Evolutionary conservation across 495 filamentous ascomycete genomes (phyloP).

Genomic region (Daldinia concentrica): DNA sequence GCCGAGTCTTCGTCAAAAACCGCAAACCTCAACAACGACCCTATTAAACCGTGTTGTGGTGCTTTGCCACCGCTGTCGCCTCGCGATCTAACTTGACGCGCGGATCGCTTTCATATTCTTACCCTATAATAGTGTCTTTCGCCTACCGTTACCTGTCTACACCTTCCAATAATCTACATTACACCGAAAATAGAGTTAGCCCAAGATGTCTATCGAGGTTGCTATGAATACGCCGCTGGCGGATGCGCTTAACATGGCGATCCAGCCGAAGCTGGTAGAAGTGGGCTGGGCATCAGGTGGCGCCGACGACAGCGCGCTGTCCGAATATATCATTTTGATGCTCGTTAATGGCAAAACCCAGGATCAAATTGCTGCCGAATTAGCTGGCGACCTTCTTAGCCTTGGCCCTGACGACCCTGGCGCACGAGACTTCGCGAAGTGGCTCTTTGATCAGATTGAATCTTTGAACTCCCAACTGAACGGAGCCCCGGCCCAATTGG

Average conservation of each 20-base stretch:
- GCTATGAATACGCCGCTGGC: constrained; percentile 79
- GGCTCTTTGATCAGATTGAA: constrained; percentile 89
- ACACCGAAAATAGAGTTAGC: background rate
- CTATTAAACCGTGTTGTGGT: constrained; percentile 9
- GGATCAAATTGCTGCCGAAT: constrained; percentile 86
- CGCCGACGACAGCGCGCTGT: constrained; percentile 81
- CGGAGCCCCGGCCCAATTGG: constrained; percentile 46
- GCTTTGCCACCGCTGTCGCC: constrained; percentile 33
- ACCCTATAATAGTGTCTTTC: background rate
- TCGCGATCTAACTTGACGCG: constrained; percentile 27
- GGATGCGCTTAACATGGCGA: constrained; percentile 77
- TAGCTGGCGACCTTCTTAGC: constrained; percentile 86
- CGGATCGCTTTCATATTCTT: constrained; percentile 11
- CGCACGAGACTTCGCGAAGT: constrained; percentile 83
- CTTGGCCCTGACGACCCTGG: constrained; percentile 84
- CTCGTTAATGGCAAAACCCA: constrained; percentile 92
- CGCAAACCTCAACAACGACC: background rate
- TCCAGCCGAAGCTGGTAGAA: constrained; percentile 95
- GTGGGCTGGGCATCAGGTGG: constrained; percentile 87
- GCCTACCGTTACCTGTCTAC: constrained; percentile 18
- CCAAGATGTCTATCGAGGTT: constrained; percentile 76
- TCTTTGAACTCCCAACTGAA: constrained; percentile 71
- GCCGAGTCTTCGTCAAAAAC: constrained; percentile 1
- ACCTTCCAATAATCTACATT: constrained; percentile 5
- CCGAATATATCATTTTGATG: constrained; percentile 97